Evolutionary conservation across 495 filamentous ascomycete species (phyloP).

Genomic region (Hyaloscypha finlandica): DNA sequence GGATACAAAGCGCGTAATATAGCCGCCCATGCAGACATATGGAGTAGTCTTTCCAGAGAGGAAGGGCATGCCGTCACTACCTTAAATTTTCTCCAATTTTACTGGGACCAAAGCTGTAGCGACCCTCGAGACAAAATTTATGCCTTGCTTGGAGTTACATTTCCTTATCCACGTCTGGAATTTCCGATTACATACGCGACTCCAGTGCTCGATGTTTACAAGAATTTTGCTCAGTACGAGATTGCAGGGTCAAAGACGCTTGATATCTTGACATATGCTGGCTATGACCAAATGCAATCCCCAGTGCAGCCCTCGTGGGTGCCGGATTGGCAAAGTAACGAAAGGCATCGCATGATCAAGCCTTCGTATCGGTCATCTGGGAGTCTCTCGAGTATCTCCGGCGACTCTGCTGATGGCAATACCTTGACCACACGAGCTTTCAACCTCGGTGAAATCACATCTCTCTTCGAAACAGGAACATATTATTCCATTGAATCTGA

Average conservation of each 20-base stretch:
- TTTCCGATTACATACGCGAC: not conserved
- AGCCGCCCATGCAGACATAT: too few species aligned
- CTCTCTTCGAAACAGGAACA: not conserved
- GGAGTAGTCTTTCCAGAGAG: not conserved
- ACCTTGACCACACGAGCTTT: not conserved
- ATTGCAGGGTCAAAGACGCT: not conserved
- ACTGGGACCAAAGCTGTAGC: not conserved
- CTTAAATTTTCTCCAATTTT: too few species aligned
- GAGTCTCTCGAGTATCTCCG: not conserved
- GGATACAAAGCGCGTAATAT: too few species aligned
- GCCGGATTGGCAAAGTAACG: slow-evolving; percentile 3
- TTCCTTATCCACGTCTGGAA: not conserved
- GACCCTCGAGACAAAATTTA: slow-evolving; percentile 7
- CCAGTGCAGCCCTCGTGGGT: slow-evolving; percentile 1
- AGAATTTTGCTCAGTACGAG: slow-evolving; percentile 1
- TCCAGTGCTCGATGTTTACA: slow-evolving; percentile 1
- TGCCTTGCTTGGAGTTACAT: not conserved
- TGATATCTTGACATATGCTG: not conserved
- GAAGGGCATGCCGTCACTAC: not conserved
- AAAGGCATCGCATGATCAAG: not conserved
- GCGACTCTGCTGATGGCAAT: not conserved
- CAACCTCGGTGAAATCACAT: not conserved
- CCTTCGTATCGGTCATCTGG: not conserved
- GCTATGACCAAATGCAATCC: not conserved
- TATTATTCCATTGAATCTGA: not conserved